phyloP scores from a whole-genome alignment of 2,329 filamentous ascomycete species.

The Stromatinia cepivora region DNA sequence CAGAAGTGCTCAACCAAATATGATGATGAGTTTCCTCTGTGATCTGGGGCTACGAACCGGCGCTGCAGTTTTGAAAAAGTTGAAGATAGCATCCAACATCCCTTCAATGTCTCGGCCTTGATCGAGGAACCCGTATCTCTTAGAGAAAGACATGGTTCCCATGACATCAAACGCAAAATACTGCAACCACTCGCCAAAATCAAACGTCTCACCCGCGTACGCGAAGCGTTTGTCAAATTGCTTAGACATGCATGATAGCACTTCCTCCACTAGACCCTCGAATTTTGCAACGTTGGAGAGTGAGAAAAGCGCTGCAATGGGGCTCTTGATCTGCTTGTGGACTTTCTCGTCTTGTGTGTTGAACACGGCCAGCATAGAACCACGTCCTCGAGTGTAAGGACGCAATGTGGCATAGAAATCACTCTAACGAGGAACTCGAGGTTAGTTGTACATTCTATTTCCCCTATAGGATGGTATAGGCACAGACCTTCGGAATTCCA shows the following conservation, averaged over 20 bases:
- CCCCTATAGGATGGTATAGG: too few relatives aligned
- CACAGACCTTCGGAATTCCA: not conserved
- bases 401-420: too few relatives aligned
- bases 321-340: not conserved
- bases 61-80: too few relatives aligned
- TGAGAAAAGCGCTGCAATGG: constrained; percentile 27
- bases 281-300: constrained; percentile 42
- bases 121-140: constrained; percentile 26
- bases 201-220: not conserved
- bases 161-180: constrained; percentile 28
- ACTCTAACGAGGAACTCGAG: too few relatives aligned
- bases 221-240: not conserved
- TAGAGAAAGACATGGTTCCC: constrained; percentile 25
- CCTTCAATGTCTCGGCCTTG: constrained; percentile 19
- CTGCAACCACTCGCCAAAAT: constrained; percentile 15
- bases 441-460: too few relatives aligned
- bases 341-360: not conserved
- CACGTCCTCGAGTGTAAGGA: too few relatives aligned
- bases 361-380: not conserved
- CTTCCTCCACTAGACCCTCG: constrained; percentile 47
- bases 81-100: too few relatives aligned
- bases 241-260: not conserved
- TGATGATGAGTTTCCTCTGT: too few relatives aligned
- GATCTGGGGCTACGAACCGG: too few relatives aligned
- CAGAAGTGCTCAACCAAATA: too few relatives aligned